phyloP scores from a whole-genome alignment of 1,284 basidiomycete genomes.

The Cryptococcus hybrid region DNA sequence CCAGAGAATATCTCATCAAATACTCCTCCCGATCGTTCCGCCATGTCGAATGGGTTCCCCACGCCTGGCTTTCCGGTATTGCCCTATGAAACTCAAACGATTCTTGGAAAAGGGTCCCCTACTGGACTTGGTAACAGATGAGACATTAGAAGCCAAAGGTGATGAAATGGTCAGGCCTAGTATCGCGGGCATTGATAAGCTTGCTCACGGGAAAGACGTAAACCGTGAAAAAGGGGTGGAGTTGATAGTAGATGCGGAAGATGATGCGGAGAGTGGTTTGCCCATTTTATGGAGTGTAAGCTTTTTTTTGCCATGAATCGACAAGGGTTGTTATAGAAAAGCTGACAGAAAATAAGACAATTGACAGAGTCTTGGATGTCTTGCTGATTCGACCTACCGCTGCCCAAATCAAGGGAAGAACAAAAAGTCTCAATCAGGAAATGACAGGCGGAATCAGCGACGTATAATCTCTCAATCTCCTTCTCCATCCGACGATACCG shows the following conservation, averaged over 20 bases:
- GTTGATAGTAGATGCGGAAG: slow-evolving; percentile 41
- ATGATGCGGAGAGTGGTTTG: slow-evolving; percentile 67
- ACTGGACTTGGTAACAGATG: slow-evolving; percentile 60
- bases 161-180: slow-evolving; percentile 25
- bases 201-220: slow-evolving; percentile 42
- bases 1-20: slow-evolving; percentile 86
- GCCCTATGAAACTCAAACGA: slow-evolving; percentile 64
- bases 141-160: slow-evolving; percentile 33
- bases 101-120: slow-evolving; percentile 70
- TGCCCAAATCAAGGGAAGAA: not conserved
- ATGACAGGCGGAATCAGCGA: not conserved
- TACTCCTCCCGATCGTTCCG: slow-evolving; percentile 75
- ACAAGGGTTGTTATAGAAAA: not conserved
- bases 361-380: slow-evolving; percentile 77
- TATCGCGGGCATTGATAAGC: slow-evolving; percentile 18
- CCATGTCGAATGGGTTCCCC: slow-evolving; percentile 78
- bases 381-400: slow-evolving; percentile 55
- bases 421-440: slow-evolving; percentile 4
- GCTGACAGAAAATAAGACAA: slow-evolving; percentile 52
- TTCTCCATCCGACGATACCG: not conserved
- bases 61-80: slow-evolving; percentile 76
- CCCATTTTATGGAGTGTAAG: slow-evolving; percentile 55
- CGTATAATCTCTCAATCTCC: slow-evolving; percentile 30
- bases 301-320: slow-evolving; percentile 3
- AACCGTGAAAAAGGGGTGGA: not conserved